Evolutionary conservation across 202 grass and related monocot genomes (phyloP), one percentile per base, ranked within the genome.

Genomic region (Carex arenaria): DNA sequence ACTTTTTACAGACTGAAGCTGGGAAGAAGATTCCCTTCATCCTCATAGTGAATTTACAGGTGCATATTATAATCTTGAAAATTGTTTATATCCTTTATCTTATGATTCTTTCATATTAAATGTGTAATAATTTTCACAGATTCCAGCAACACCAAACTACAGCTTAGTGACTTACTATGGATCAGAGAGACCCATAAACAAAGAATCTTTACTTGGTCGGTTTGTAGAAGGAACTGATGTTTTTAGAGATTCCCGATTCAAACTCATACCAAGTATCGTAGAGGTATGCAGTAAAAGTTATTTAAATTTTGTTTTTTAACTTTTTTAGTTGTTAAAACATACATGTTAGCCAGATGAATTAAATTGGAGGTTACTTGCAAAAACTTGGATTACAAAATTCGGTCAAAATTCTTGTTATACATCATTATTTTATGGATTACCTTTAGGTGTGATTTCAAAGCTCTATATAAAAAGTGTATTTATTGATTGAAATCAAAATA

Each of bases 211-310:
- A 49, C 83, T 98, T 65, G 86, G 89, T 53, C 94, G 87, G 82
- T 95, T 98, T 85, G 89, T 95, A 51, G 89, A 93, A 88, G 95
- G 92, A 92, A 89, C 80, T 85, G 90, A 95, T 84, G 66, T 90
- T 81, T 95, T 95, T 65, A 86, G 91, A 79, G 90, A 98, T 82
- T 85, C 92, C 36, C 86, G 95, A 89, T 98, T 98, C 83, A 98
- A 98, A 90, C 95, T 98, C 72, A 98, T 98, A 82, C 95, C 95
- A 82, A 95, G 91, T 74, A 98, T 98, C 64, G 87, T 85, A 86
- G 95, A 98, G 88, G 95, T 98, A 87, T 79, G 61, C 67, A 73
- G 88, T 78, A 59, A 10, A 60, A 59, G 13, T 17, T 47, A 5
- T 51, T 13, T 14, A 51, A 5, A 17, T 53, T 20, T 74, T 56